phyloP scores from a whole-genome alignment of 129 eudicot species.

The Glebionis coronaria region DNA sequence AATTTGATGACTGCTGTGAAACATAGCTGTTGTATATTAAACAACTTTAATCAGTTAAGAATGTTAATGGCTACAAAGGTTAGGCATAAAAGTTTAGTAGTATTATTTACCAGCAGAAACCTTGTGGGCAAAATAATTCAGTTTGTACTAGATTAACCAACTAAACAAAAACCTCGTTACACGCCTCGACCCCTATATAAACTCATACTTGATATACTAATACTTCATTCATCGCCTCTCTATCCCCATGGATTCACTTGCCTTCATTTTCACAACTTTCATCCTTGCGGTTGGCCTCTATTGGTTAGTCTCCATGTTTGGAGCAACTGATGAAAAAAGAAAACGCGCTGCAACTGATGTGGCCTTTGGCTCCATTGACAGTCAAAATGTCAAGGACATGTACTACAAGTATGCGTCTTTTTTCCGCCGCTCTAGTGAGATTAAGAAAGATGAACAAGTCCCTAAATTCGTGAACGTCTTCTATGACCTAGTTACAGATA shows the following conservation, averaged over 20 bases:
- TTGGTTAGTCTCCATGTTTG: conserved; percentile 90
- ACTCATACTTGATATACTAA: too few relatives aligned
- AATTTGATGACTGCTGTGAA: too few relatives aligned
- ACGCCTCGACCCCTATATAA: too few relatives aligned
- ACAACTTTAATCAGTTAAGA: too few relatives aligned
- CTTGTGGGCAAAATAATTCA: too few relatives aligned
- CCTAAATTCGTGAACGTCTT: conserved; percentile 89
- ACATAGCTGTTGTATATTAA: too few relatives aligned
- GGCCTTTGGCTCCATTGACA: conserved; percentile 71
- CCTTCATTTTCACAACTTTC: conserved; percentile 63
- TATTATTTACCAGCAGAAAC: too few relatives aligned
- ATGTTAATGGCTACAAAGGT: too few relatives aligned
- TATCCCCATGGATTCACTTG: conserved; percentile 52
- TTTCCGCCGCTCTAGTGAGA: conserved; percentile 82
- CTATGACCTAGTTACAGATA: conserved; percentile 90
- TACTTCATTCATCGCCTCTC: too few relatives aligned
- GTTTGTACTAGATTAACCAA: too few relatives aligned
- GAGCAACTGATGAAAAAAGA: conserved; percentile 88
- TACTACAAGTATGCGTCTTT: conserved; percentile 92
- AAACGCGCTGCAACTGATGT: conserved; percentile 73
- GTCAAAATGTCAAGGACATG: conserved; percentile 63
- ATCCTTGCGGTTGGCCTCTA: conserved; percentile 71
- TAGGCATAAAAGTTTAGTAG: too few relatives aligned
- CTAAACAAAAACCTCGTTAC: too few relatives aligned
- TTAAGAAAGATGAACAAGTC: conserved; percentile 68